Percentiles rank a stretch among this genome's conserved stretches.
These are phyloP conservation scores for Chlamydomonas sphaeroides DNA, from an alignment of 139 green algal species.

Conservation along the genomic window DNA sequence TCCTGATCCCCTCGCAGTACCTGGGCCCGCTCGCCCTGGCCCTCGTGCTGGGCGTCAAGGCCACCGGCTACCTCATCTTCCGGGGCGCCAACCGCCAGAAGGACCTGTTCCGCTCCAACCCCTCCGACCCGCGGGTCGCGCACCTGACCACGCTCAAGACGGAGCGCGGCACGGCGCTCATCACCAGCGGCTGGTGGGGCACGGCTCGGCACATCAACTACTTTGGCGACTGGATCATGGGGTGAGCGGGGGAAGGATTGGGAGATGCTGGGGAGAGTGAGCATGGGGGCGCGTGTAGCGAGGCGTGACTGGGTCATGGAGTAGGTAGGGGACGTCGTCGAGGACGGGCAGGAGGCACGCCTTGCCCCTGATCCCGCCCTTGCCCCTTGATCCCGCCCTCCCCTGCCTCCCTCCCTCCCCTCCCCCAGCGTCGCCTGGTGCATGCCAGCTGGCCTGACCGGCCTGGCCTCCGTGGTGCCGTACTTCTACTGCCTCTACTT, in stretches of 20 bases:
- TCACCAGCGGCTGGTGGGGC: constrained; percentile 90
- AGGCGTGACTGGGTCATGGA: no score
- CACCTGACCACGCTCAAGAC: constrained; percentile 88
- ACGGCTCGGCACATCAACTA: constrained; percentile 84
- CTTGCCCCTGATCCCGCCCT: no score
- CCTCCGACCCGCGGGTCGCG: constrained; percentile 69
- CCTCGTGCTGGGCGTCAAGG: constrained; percentile 77
- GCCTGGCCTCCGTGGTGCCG: constrained; percentile 78
- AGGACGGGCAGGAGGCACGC: no score
- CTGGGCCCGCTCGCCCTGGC: constrained; percentile 55
- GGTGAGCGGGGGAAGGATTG: constrained; percentile 38
- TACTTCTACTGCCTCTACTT: constrained; percentile 99
- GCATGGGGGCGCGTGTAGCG: background rate
- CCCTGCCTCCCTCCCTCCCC: background rate
- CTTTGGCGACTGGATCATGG: constrained; percentile 81
- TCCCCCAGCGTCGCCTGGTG: constrained; percentile 85
- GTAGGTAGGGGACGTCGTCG: no score
- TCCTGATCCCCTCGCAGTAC: constrained; percentile 45
- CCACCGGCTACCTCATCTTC: constrained; percentile 92
- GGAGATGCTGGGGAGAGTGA: background rate
- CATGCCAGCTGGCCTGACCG: constrained; percentile 73
- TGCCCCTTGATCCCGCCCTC: no score
- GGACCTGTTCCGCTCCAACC: constrained; percentile 78
- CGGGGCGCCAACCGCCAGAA: constrained; percentile 96
- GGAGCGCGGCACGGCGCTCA: constrained; percentile 81